Percentiles rank a stretch among this genome's conserved stretches.
These are phyloP conservation scores for Ophiostoma montium DNA, from an alignment of 2,329 filamentous ascomycete species.

Conservation along the genomic window DNA sequence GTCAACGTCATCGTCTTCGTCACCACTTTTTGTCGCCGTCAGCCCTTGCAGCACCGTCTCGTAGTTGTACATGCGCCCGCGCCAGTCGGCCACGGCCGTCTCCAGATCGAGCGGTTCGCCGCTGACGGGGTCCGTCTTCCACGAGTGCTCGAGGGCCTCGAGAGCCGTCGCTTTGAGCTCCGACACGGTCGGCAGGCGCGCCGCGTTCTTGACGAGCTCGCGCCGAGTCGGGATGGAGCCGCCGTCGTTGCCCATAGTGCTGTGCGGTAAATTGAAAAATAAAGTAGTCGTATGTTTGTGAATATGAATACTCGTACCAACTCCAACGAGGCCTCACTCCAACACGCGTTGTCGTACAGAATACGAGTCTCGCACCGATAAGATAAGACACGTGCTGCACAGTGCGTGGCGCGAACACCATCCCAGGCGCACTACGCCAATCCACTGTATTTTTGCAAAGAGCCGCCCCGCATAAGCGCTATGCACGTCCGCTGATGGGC, in stretches of 20 bases:
- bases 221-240: slow-evolving; percentile 90
- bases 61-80: slow-evolving; percentile 86
- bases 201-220: slow-evolving; percentile 90
- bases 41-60: slow-evolving; percentile 62
- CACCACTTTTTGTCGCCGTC: slow-evolving; percentile 36
- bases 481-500: not conserved
- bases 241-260: slow-evolving; percentile 89
- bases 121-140: slow-evolving; percentile 80
- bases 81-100: slow-evolving; percentile 71
- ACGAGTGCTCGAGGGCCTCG: slow-evolving; percentile 74
- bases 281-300: not conserved
- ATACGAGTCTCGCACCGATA: not conserved
- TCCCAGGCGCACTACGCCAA: not conserved
- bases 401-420: not conserved
- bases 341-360: too few species aligned
- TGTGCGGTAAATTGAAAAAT: not conserved
- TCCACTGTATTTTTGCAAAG: slow-evolving; percentile 1
- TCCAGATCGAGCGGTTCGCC: slow-evolving; percentile 53
- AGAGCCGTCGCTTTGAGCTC: slow-evolving; percentile 80
- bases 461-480: slow-evolving; percentile 4
- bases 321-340: too few species aligned
- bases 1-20: slow-evolving; percentile 25
- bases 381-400: not conserved
- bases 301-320: not conserved
- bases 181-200: slow-evolving; percentile 64